Evolutionary conservation across 345 rosid species (phyloP), one percentile per base, ranked within the genome.

Genomic region (Salix purpurea): DNA sequence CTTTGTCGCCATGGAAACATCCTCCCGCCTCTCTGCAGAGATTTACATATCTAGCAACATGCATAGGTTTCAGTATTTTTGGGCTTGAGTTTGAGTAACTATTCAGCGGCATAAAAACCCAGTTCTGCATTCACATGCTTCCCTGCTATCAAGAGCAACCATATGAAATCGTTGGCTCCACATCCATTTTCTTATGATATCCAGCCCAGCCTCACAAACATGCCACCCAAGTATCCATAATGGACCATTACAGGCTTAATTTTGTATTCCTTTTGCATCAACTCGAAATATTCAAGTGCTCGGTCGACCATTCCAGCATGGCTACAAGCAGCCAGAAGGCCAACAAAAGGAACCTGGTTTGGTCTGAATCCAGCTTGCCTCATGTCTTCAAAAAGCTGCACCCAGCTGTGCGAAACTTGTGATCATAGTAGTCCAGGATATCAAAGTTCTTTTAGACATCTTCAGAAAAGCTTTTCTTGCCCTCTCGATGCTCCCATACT

Each of bases 301-400:
- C 86, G 87, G 37, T 81, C 69, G 18, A 86, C 82, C 87, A 88
- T 85, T 71, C 86, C 84, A 50, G 84, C 83, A 76, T 67, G 85
- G 73, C 88, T 65, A 79, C 91, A 88, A 65, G 91, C 91, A 2
- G 88, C 85, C 66, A 90, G 80, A 76, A 84, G 81, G 52, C 94
- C 90, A 15, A 87, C 87, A 69, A 88, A 88, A 4, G 88, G 88
- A 8, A 90, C 42, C 81, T 79, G 80, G 79, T 90, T 87, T 2
- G 94, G 94, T 75, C 84, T 79, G 19, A 79, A 73, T 65, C 89
- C 89, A 21, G 76, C 77, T 9, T 82, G 67, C 68, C 84, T 81
- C 91, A 85, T 87, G 50, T 88, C 91, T 80, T 90, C 88, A 34
- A 90, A 87, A 46, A 88, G 89, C 67, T 86, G 80, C 77, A 90